phyloP scores from a whole-genome alignment of 805 yeast species.

The Komagataella phaffii region DNA sequence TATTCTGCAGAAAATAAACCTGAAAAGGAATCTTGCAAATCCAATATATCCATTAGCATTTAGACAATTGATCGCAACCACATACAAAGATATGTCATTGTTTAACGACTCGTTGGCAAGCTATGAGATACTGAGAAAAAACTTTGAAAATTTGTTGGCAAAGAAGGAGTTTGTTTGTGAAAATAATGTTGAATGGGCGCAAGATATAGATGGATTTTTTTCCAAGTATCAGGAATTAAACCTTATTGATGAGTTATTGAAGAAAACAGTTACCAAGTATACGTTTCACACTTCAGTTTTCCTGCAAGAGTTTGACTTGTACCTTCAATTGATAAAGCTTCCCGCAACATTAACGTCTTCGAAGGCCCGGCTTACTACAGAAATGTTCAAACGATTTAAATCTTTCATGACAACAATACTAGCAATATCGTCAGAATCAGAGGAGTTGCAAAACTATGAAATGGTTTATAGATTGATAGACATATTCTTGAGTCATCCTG shows the following conservation, averaged over 20 bases:
- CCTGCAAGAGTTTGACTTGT: background rate
- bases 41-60: conserved; percentile 4
- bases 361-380: conserved; percentile 15
- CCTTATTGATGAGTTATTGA: background rate
- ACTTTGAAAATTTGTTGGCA: background rate
- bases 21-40: conserved; percentile 5
- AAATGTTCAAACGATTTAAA: conserved; percentile 16
- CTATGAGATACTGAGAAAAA: background rate
- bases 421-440: conserved; percentile 12
- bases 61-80: conserved; percentile 19
- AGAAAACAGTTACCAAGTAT: background rate
- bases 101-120: conserved; percentile 40
- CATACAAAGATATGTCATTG: conserved; percentile 34
- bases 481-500: conserved; percentile 17
- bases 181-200: background rate
- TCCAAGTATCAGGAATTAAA: background rate
- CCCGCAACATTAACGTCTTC: conserved; percentile 10
- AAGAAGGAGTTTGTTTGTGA: background rate
- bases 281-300: background rate
- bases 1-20: conserved; percentile 6
- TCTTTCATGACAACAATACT: conserved; percentile 15
- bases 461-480: conserved; percentile 26
- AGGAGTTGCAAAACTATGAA: conserved; percentile 24
- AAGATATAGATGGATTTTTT: background rate
- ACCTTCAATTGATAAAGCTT: conserved; percentile 10